These are phyloP conservation scores for Boechera divaricarpa DNA, from an alignment of 345 rosid genomes.

Conservation along the genomic window DNA sequence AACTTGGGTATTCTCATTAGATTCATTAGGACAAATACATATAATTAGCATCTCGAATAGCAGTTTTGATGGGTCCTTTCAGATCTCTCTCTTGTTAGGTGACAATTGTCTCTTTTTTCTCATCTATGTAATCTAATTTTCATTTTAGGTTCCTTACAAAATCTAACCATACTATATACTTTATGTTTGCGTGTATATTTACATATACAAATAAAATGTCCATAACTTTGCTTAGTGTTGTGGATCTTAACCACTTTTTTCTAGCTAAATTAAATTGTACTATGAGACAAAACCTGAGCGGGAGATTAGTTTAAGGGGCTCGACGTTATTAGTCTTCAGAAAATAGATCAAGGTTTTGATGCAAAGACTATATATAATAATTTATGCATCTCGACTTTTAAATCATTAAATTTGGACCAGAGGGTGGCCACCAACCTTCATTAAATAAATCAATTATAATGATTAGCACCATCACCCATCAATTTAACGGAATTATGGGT, in stretches of 20 bases:
- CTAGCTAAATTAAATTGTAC: conserved; percentile 8
- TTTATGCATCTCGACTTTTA: background rate
- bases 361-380: conserved; percentile 12
- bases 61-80: conserved; percentile 1
- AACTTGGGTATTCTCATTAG: no score
- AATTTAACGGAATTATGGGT: conserved; percentile 27
- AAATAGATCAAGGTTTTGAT: conserved; percentile 26
- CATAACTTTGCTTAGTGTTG: conserved; percentile 30
- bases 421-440: conserved; percentile 31
- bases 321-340: conserved; percentile 19
- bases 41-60: background rate
- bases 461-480: conserved; percentile 36
- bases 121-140: conserved; percentile 30
- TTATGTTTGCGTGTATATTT: conserved; percentile 26
- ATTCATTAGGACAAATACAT: no score
- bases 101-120: conserved; percentile 8
- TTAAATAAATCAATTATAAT: conserved; percentile 23
- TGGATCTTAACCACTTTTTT: conserved; percentile 30
- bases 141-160: conserved; percentile 18
- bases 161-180: conserved; percentile 36
- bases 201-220: conserved; percentile 12
- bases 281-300: conserved; percentile 25
- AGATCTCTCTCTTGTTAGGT: conserved; percentile 15
- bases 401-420: background rate
- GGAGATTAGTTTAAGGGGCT: conserved; percentile 26